Evolutionary conservation across 306 rosid genomes (phyloP).

Genomic region (Rosa persica): DNA sequence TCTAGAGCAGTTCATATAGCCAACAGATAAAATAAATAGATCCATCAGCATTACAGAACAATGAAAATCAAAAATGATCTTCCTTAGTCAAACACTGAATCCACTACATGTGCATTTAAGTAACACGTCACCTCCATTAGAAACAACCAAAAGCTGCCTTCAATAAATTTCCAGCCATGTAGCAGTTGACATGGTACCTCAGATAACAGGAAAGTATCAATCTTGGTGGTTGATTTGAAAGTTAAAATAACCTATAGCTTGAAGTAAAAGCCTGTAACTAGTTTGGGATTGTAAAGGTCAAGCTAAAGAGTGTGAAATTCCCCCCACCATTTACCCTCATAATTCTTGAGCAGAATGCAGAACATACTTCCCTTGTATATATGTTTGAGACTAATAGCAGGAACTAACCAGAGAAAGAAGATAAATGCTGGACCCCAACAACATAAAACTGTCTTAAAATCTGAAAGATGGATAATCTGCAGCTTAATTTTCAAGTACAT

Average conservation of each 20-base stretch:
- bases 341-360: neutral
- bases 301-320: neutral
- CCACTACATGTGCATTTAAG: neutral
- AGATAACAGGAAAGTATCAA: neutral
- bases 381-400: neutral
- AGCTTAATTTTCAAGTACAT: neutral
- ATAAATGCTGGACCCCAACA: neutral
- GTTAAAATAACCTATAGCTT: neutral
- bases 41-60: neutral
- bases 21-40: neutral
- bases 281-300: neutral
- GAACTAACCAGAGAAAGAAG: neutral
- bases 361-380: neutral
- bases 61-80: neutral
- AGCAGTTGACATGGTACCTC: neutral
- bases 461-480: neutral
- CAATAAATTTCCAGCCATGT: neutral
- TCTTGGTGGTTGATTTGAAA: neutral
- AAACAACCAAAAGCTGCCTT: neutral
- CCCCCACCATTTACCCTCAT: neutral
- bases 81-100: neutral
- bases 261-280: neutral
- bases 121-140: neutral
- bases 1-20: neutral
- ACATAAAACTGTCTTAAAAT: neutral